Conservation (phyloP, 768 basidiomycete species). For the Rhizopogon vinicolor region DNA sequence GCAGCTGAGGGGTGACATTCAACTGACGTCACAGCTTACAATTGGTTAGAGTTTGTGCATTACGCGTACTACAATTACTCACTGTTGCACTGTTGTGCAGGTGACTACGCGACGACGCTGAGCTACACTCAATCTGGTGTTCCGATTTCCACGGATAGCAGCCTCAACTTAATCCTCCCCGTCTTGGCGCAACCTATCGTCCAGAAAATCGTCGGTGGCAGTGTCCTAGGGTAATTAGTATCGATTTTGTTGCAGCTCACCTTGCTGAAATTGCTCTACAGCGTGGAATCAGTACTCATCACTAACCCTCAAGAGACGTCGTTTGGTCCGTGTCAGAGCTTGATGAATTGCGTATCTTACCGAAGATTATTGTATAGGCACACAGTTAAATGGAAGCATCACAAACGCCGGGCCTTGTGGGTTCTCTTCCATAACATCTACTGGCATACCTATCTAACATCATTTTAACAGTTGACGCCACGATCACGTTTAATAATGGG, state of each 20-base stretch:
- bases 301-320: constrained; percentile 49
- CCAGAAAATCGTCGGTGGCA: constrained; percentile 60
- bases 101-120: constrained; percentile 59
- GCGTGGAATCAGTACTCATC: constrained; percentile 60
- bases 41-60: constrained; percentile 38
- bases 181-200: constrained; percentile 72
- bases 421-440: constrained; percentile 16
- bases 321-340: constrained; percentile 39
- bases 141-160: constrained; percentile 55
- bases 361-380: constrained; percentile 31
- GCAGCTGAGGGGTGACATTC: constrained; percentile 56
- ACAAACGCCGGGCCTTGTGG: constrained; percentile 69
- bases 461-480: constrained; percentile 51
- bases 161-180: constrained; percentile 60
- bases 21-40: constrained; percentile 46
- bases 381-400: constrained; percentile 56
- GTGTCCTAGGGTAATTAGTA: constrained; percentile 42
- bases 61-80: not conserved
- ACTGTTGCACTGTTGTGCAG: constrained; percentile 28
- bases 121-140: constrained; percentile 55
- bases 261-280: constrained; percentile 16
- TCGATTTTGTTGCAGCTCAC: not conserved
- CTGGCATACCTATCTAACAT: constrained; percentile 4
- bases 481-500: constrained; percentile 59
- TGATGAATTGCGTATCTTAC: not conserved